A percentile compares a stretch with the other conserved stretches of the same genome.
Evolutionary conservation across 2,329 filamentous ascomycete species (phyloP).

Genomic region (Colletotrichum limetticola): DNA sequence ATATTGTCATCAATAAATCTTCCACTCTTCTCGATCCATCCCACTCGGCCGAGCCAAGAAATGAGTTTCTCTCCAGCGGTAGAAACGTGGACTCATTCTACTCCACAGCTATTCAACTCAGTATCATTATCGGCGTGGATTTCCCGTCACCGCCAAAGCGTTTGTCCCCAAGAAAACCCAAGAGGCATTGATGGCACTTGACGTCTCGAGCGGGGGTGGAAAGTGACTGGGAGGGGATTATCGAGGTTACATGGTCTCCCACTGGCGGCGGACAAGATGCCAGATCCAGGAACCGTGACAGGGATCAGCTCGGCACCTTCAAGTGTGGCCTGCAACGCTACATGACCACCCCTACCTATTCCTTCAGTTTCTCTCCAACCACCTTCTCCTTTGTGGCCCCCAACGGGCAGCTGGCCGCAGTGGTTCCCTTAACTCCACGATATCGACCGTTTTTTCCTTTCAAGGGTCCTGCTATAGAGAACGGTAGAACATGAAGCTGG

Average conservation of each 20-base stretch:
- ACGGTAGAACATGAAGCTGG: neutral
- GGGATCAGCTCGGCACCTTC: constrained; percentile 28
- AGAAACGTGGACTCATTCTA: neutral
- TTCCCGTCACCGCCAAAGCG: neutral
- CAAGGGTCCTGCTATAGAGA: neutral
- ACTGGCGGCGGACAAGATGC: constrained; percentile 31
- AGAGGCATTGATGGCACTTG: neutral
- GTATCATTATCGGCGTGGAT: neutral
- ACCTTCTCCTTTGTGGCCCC: constrained; percentile 2
- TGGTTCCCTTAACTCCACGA: neutral
- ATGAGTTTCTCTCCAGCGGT: neutral
- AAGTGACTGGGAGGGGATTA: neutral
- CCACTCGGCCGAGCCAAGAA: neutral
- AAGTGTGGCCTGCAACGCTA: neutral
- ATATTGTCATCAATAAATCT: neutral
- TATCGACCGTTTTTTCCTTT: neutral
- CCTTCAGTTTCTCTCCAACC: constrained; percentile 4
- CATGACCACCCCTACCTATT: neutral
- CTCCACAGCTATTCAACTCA: neutral
- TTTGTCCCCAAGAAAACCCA: too few species aligned
- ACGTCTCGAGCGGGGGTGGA: constrained; percentile 14
- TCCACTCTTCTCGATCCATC: neutral
- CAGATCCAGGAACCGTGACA: constrained; percentile 24
- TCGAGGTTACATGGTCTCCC: constrained; percentile 27
- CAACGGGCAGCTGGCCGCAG: neutral